Base-by-base conservation (phyloP, 2,329 filamentous ascomycete genomes). In the Xylogone sp. region DNA sequence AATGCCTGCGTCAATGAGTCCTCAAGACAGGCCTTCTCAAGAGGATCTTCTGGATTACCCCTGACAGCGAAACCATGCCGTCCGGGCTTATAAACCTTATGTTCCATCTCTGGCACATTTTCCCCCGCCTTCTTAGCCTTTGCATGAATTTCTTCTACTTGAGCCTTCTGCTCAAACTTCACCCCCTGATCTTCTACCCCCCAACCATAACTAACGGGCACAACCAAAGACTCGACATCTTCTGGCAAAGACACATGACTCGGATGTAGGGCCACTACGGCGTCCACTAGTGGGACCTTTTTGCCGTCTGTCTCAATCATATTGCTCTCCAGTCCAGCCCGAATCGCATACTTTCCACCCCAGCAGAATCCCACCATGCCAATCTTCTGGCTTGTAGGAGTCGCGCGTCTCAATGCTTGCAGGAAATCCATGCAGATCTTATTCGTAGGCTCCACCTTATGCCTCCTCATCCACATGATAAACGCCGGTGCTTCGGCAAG, bases 351-450 rank as follows among this genome's bases (percentile, higher is more conserved):
- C 45, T 53, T 59, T 13, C 69, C 69, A 19, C 68, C 69, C 68
- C 68, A 71, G 57, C 69, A 72, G 49, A 69, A 56, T 50, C 70
- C 58, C 52, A 64, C 62, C 56, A 69, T 67, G 10, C 66, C 63
- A 49, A 68, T 67, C 59, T 71, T 72, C 43, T 56, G 54, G 20
- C 29, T 54, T 12, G 18, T 49, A 13, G 63, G 64, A 9, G 63
- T 69, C 18, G 56, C 66, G 12, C 58, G 63, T 46, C 67, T 56
- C 55, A 71, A 50, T 21, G 49, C 53, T 20, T 47, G 21, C 42
- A 71, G 51, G 48, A 68, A 70, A 7, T 71, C 65, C 43, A 65
- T 63, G 54, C 68, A 71, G 2, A 62, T 52, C 44, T 65, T 62
- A n/a, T 69, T 59, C 0, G 66, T 67, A 13, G 58, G 56, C 1